phyloP scores from a whole-genome alignment of 2,329 filamentous ascomycete species.

The Phoma herbarum region DNA sequence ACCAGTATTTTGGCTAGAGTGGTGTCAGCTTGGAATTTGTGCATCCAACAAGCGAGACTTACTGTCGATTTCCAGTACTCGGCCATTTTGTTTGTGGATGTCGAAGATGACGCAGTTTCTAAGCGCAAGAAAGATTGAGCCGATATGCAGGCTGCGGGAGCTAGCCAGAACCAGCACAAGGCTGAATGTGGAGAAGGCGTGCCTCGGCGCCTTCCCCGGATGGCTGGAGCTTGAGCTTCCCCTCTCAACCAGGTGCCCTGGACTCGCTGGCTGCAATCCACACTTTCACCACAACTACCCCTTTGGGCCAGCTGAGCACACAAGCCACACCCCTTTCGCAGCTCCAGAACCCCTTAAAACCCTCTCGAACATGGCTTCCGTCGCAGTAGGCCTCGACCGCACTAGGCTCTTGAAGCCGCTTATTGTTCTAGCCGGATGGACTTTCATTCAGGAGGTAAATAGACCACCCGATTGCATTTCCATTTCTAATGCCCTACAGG shows the following conservation, averaged over 20 bases:
- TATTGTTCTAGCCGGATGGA: conserved; percentile 20
- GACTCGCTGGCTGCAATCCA: conserved; percentile 12
- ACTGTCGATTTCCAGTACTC: conserved; percentile 98
- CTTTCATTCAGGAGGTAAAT: conserved; percentile 22
- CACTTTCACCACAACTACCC: conserved; percentile 10
- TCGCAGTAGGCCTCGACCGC: conserved; percentile 23
- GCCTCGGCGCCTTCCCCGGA: conserved; percentile 12
- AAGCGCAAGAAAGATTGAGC: conserved; percentile 13
- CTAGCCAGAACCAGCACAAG: conserved; percentile 14
- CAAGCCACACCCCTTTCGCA: background rate
- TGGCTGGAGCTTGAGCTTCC: conserved; percentile 5
- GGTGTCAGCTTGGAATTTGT: conserved; percentile 15
- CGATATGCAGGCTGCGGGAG: conserved; percentile 9
- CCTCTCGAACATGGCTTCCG: conserved; percentile 15
- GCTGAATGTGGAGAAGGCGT: conserved; percentile 20
- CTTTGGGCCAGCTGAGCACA: background rate
- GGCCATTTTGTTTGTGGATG: conserved; percentile 69
- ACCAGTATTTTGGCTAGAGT: conserved; percentile 85
- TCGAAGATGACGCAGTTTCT: conserved; percentile 18
- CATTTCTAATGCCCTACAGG: conserved; percentile 1
- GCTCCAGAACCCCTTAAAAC: background rate
- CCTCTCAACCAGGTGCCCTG: conserved; percentile 15
- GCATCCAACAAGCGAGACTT: conserved; percentile 32
- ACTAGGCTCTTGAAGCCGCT: conserved; percentile 23
- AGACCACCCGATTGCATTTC: too few relatives aligned